Base-by-base conservation (phyloP, 768 basidiomycete genomes). In the Phaeolepiota aurea region DNA sequence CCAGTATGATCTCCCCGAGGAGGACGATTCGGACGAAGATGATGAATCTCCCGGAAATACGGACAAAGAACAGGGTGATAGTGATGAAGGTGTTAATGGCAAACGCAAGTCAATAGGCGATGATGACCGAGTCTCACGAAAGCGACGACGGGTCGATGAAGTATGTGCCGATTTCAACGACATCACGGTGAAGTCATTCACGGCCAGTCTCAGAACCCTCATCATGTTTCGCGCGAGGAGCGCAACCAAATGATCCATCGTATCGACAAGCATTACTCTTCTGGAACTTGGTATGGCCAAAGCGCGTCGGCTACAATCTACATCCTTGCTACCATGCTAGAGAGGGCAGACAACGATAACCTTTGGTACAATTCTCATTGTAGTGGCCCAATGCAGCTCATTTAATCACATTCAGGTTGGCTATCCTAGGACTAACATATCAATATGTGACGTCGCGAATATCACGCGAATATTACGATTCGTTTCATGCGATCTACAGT, bases 401-500 rank as follows among this genome's bases (percentile, higher is more conserved):
- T 15, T 43, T 44, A 14, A 16, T 14, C 7, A 10, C 22, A 3
- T 14, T 7, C 55, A 92, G 90, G 90, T 72, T 93, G 21, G 89
- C 92, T 5, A 91, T 97, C 48, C 72, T 98, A 34, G 91, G 92
- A 32, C 71, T 97, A 22, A 98, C 96, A 13, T 82, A 79, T 57
- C 96, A 99, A 64, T 98, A 97, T 57, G 76, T 76, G 32, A 79
- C 86, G 20, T 79, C 87, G 38, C 82, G 84, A 52, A 89, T 97
- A 66, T 86, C 93, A 45, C 79, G 92, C 37, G 76, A 81, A 20
- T 71, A 69, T 40, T 99, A 98, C 59, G 90, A 96, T 47, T 70
- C 68, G 47, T 85, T 82, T 52, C 85, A 94, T 40, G 56, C 74
- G 1, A 67, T 90, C 20, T 96, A 86, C 60, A 63, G 81, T 41